These are phyloP conservation scores for Whalleya microplaca DNA, from an alignment of 2,329 filamentous ascomycete genomes.

Conservation along the genomic window DNA sequence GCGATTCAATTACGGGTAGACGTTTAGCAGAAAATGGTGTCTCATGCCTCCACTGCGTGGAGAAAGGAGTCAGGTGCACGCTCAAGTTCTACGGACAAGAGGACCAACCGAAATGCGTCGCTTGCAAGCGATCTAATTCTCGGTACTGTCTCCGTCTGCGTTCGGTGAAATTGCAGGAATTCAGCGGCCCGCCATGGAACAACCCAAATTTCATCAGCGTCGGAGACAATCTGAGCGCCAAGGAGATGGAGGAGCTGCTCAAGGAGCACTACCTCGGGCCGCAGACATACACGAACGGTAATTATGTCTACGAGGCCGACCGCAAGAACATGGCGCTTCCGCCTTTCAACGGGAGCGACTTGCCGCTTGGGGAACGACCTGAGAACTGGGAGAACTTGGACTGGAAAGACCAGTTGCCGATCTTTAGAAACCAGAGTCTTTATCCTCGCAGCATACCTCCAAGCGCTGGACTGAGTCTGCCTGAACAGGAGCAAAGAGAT, in stretches of 20 bases:
- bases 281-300: conserved; percentile 12
- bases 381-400: conserved; percentile 8
- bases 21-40: conserved; percentile 14
- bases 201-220: conserved; percentile 29
- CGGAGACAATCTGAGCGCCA: not conserved
- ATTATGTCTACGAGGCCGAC: conserved; percentile 6
- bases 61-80: conserved; percentile 32
- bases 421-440: conserved; percentile 9
- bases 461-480: not conserved
- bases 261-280: conserved; percentile 17
- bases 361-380: conserved; percentile 2
- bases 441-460: not conserved
- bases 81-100: conserved; percentile 24
- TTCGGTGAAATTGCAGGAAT: not conserved
- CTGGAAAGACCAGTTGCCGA: conserved; percentile 26
- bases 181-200: conserved; percentile 27
- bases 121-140: conserved; percentile 22
- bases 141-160: conserved; percentile 27
- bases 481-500: not conserved
- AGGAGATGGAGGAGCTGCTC: conserved; percentile 23
- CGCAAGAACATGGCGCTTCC: conserved; percentile 18
- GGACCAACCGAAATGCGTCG: conserved; percentile 23
- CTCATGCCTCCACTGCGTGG: conserved; percentile 29
- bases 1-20: conserved; percentile 26
- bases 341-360: conserved; percentile 21